Conservation (phyloP, 352 stramenopile genomes). For the Phytopythium oedochilum region DNA sequence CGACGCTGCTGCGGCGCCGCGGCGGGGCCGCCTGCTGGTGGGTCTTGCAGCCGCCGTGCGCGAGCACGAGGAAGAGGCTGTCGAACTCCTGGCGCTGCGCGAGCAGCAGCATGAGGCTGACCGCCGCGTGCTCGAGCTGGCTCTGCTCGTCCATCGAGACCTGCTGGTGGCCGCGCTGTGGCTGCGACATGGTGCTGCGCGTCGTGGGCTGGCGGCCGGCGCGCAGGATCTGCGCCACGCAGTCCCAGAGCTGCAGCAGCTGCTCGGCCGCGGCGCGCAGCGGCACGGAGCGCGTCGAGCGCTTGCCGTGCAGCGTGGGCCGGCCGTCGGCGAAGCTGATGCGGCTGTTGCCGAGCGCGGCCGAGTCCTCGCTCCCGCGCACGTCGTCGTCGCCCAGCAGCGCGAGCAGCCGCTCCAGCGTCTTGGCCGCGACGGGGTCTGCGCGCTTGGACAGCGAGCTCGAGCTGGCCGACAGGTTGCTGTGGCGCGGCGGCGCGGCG, state of each 20-base stretch:
- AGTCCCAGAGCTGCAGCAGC: conserved; percentile 58
- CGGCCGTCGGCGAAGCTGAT: conserved; percentile 18
- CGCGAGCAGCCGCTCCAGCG: conserved; percentile 23
- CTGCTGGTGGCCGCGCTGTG: conserved; percentile 10
- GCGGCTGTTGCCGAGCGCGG: neutral
- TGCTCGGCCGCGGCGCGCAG: conserved; percentile 30
- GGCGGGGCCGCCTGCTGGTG: conserved; percentile 30
- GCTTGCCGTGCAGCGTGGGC: conserved; percentile 17
- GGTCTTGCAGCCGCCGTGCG: conserved; percentile 39
- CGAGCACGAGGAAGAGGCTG: conserved; percentile 40
- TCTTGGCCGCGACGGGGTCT: conserved; percentile 20
- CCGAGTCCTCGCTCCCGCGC: neutral
- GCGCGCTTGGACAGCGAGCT: conserved; percentile 3
- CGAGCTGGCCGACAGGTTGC: conserved; percentile 2
- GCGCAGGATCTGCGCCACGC: conserved; percentile 44
- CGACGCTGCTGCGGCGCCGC: conserved; percentile 8
- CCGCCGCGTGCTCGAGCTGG: conserved; percentile 27
- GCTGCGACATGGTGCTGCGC: conserved; percentile 22
- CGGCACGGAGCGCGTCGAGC: conserved; percentile 24
- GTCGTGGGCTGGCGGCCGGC: conserved; percentile 12
- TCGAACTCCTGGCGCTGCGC: conserved; percentile 55
- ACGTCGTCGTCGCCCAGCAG: conserved; percentile 31
- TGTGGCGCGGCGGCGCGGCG: conserved; percentile 4
- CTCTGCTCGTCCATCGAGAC: conserved; percentile 19
- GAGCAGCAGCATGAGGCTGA: conserved; percentile 34